Conservation (phyloP, 345 rosid species). For the Excoecaria cochinchinensis region DNA sequence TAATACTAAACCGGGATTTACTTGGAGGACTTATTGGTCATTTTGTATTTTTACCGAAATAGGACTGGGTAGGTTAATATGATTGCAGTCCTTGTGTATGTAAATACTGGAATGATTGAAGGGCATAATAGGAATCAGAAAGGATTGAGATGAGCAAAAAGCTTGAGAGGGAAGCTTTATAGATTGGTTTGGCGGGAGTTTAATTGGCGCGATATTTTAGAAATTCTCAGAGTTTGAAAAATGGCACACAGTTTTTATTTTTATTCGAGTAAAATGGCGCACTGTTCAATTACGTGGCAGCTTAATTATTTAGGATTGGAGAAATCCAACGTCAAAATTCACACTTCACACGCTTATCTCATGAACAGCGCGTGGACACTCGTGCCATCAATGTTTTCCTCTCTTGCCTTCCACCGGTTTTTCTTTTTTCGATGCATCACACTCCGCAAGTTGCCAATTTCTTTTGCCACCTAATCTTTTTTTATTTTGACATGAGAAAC, state of each 20-base stretch:
- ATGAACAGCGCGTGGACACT: background rate
- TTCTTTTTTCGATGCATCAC: too few species aligned
- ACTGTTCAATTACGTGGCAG: background rate
- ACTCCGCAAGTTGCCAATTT: too few species aligned
- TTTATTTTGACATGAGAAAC: too few species aligned
- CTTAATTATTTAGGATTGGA: background rate
- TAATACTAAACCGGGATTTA: too few species aligned
- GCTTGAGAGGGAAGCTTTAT: constrained; percentile 4
- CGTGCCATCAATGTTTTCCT: background rate
- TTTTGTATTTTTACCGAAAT: background rate
- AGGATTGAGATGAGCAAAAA: background rate
- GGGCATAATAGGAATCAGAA: background rate
- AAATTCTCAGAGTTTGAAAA: background rate
- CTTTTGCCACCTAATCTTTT: too few species aligned
- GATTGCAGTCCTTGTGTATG: background rate
- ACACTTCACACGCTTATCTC: background rate
- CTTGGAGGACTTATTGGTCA: background rate
- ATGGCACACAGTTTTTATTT: background rate
- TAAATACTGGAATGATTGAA: background rate
- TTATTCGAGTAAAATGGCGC: too few species aligned
- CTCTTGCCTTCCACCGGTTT: background rate
- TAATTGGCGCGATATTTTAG: background rate
- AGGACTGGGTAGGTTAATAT: background rate
- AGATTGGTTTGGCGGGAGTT: background rate
- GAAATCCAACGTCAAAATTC: background rate